Conservation (phyloP, 1,284 basidiomycete genomes). For the Boletus albobrunnescens region DNA sequence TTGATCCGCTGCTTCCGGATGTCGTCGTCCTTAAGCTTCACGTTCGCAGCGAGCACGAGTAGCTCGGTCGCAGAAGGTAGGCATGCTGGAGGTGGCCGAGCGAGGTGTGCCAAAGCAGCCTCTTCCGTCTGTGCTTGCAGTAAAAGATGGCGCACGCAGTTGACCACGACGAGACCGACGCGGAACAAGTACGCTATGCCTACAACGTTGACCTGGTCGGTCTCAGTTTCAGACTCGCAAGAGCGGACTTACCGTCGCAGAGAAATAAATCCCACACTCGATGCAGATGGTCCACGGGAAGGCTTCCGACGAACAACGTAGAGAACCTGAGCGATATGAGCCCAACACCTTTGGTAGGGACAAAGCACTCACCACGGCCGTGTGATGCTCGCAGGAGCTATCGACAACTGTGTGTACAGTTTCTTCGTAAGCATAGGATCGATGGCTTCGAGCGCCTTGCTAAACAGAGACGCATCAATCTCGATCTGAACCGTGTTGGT, state of each 20-base stretch:
- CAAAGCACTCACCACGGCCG: constrained; percentile 51
- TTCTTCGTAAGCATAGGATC: constrained; percentile 66
- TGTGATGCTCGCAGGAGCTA: constrained; percentile 55
- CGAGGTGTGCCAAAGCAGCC: constrained; percentile 48
- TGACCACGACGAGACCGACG: constrained; percentile 71
- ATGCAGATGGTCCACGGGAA: constrained; percentile 76
- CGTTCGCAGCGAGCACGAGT: constrained; percentile 54
- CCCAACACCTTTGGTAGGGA: background rate
- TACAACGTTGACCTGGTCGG: constrained; percentile 29
- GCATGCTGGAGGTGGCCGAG: constrained; percentile 48
- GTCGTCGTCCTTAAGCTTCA: constrained; percentile 82
- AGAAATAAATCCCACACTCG: constrained; percentile 88
- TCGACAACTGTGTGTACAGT: constrained; percentile 61
- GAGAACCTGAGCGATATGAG: constrained; percentile 50
- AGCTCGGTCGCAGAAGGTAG: constrained; percentile 61
- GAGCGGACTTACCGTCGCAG: constrained; percentile 61
- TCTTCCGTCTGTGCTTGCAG: constrained; percentile 50
- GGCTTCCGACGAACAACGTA: constrained; percentile 68
- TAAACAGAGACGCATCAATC: constrained; percentile 77
- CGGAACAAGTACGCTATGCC: constrained; percentile 81
- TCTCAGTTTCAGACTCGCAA: background rate
- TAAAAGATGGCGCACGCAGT: constrained; percentile 57
- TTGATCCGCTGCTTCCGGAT: constrained; percentile 71
- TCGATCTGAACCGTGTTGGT: constrained; percentile 69
- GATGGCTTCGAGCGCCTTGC: constrained; percentile 64